These are phyloP conservation scores for Penicillium robsamsonii DNA, from an alignment of 495 filamentous ascomycete species.

Conservation along the genomic window DNA sequence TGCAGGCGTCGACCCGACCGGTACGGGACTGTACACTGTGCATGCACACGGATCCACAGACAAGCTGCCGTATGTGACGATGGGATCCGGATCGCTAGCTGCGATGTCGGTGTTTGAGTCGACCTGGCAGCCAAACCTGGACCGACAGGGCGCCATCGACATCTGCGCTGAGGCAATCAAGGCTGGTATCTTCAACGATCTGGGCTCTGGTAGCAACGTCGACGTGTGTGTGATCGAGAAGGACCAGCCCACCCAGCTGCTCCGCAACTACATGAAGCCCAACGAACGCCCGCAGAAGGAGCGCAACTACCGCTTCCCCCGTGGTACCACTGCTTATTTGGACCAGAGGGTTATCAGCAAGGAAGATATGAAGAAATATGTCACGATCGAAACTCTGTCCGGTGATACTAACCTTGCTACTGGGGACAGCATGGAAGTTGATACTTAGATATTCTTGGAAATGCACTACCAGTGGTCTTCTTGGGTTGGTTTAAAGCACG, in stretches of 20 bases:
- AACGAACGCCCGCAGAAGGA: constrained; percentile 91
- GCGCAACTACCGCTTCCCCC: constrained; percentile 83
- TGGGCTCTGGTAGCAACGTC: constrained; percentile 96
- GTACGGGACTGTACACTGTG: constrained; percentile 93
- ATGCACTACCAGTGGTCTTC: constrained; percentile 16
- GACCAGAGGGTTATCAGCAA: constrained; percentile 91
- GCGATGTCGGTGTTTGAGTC: constrained; percentile 99
- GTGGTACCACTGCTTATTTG: constrained; percentile 87
- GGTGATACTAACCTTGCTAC: constrained; percentile 54
- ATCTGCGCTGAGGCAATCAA: constrained; percentile 86
- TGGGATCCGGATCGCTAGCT: constrained; percentile 93
- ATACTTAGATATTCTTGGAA: constrained; percentile 51
- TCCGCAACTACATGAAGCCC: constrained; percentile 87
- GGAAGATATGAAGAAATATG: constrained; percentile 92
- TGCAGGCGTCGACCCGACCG: constrained; percentile 95
- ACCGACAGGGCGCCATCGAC: constrained; percentile 75
- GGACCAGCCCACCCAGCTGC: constrained; percentile 82
- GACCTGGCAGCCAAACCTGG: constrained; percentile 80
- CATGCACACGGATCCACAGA: constrained; percentile 98
- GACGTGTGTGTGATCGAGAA: constrained; percentile 92
- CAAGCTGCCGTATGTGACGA: constrained; percentile 98
- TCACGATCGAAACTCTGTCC: constrained; percentile 81
- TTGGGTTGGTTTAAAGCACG: constrained; percentile 24
- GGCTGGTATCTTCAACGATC: constrained; percentile 98
- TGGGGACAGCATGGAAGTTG: constrained; percentile 94